Conservation (phyloP, 2,329 filamentous ascomycete genomes). For the Truncatella angustata region DNA sequence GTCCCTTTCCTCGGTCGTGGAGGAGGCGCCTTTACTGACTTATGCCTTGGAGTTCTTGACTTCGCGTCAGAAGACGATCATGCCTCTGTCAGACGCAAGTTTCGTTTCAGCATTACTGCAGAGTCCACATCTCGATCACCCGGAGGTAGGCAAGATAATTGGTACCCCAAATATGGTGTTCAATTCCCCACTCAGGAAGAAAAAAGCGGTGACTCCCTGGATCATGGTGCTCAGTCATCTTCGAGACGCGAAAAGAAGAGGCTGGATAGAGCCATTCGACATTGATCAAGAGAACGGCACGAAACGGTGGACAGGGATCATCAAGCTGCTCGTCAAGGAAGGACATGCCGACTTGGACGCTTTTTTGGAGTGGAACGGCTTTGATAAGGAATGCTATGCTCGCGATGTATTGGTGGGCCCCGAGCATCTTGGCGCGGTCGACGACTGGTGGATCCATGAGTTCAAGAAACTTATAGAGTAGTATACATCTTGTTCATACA, state of each 20-base stretch:
- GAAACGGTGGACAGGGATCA: slow-evolving; percentile 27
- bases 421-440: neutral
- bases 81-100: slow-evolving; percentile 27
- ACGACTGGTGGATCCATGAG: slow-evolving; percentile 6
- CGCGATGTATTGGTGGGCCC: slow-evolving; percentile 17
- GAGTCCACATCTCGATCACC: slow-evolving; percentile 12
- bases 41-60: slow-evolving; percentile 33
- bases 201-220: slow-evolving; percentile 26
- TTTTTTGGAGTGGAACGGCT: slow-evolving; percentile 23
- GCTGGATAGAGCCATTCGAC: slow-evolving; percentile 30
- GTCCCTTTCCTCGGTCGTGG: neutral
- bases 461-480: neutral
- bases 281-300: slow-evolving; percentile 23
- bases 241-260: slow-evolving; percentile 26
- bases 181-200: slow-evolving; percentile 16
- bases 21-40: slow-evolving; percentile 27
- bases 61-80: slow-evolving; percentile 32
- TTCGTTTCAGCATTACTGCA: slow-evolving; percentile 26
- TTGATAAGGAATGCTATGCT: slow-evolving; percentile 29
- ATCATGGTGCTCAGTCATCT: slow-evolving; percentile 27
- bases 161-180: slow-evolving; percentile 16
- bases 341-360: slow-evolving; percentile 25
- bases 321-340: slow-evolving; percentile 23
- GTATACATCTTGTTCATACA: no score
- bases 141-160: slow-evolving; percentile 18